phyloP scores from a whole-genome alignment of 805 yeast genomes.

The Vanderwaltozyma verrucispora region DNA sequence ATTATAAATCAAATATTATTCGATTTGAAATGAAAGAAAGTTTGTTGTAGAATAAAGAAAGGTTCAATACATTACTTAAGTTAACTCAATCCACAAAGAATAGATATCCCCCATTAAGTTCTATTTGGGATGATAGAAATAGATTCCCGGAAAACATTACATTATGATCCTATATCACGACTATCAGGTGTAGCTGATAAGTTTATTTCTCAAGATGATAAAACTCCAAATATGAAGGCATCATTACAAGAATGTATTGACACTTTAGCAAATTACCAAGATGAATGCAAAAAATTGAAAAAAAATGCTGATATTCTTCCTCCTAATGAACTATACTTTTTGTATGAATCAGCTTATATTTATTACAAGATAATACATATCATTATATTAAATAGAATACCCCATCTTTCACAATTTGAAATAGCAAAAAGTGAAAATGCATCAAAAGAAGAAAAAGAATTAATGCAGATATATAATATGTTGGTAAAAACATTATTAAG shows the following conservation, averaged over 20 bases:
- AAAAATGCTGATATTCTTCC: constrained; percentile 2
- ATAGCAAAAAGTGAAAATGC: constrained; percentile 11
- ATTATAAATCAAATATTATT: too few relatives aligned
- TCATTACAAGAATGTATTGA: constrained; percentile 24
- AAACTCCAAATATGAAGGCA: constrained; percentile 14
- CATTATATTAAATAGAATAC: constrained; percentile 20
- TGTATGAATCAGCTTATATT: constrained; percentile 26
- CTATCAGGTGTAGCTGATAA: constrained; percentile 11
- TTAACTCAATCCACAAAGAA: too few relatives aligned
- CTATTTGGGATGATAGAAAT: neutral
- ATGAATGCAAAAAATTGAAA: constrained; percentile 20
- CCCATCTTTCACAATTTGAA: constrained; percentile 18
- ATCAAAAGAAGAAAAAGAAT: constrained; percentile 13
- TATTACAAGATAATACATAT: constrained; percentile 28
- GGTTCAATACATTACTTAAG: too few relatives aligned
- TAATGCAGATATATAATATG: constrained; percentile 26
- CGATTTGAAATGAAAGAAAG: too few relatives aligned
- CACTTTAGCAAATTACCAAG: constrained; percentile 24
- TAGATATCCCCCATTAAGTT: too few relatives aligned
- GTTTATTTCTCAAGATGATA: constrained; percentile 11
- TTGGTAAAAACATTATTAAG: constrained; percentile 21
- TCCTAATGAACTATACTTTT: constrained; percentile 8
- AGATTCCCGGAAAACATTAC: neutral
- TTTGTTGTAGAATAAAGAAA: too few relatives aligned
- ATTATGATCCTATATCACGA: constrained; percentile 3